Base-by-base conservation (phyloP, 495 filamentous ascomycete genomes). In the Patellaria atrata region DNA sequence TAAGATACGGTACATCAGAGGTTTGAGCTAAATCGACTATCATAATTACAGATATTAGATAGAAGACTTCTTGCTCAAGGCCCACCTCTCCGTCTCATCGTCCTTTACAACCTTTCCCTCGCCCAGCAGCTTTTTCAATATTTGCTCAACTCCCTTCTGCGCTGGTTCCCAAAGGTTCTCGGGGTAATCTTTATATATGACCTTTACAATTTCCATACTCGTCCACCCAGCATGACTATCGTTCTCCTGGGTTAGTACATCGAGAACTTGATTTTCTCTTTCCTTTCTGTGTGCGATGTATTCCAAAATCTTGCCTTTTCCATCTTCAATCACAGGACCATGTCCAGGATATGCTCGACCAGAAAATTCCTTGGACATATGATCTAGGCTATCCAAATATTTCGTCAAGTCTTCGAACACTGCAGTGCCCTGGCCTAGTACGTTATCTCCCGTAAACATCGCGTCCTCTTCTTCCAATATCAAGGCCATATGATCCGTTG, bases 401-500 rank as follows among this genome's bases (percentile, higher is more conserved):
- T 58, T 58, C 4, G 54, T 56, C 2, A 94, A 63, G 38, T 93
- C 76, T 56, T 92, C 84, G 50, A 94, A 94, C 9, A 94, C 85
- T 19, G 80, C 74, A 3, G 89, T 94, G 2, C 89, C 89, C 38
- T 94, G 84, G 0, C 89, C 89, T 3, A 97, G 68, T 20, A 97
- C 82, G 46, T 89, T 94, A 49, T 97, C 89, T 24, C 82, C 89
- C 0, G 86, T 94, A 56, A 97, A 93, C 52, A 96, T 67, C 6
- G 82, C 82, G 50, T 79, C 68, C 48, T 89, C 80, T 47, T 92
- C 77, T 40, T 75, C 51, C 5, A 62, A 41, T 2, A 61, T 30
- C 5, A 64, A 37, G 11, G 64, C 70, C 70, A 89, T 79, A 54
- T 96, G 89, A 48, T 97, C 89, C 2, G 54, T 57, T 0, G 89